A percentile compares a stretch with the other conserved stretches of the same genome.
Conservation (phyloP, 345 rosid species). For the Psidium guajava region DNA sequence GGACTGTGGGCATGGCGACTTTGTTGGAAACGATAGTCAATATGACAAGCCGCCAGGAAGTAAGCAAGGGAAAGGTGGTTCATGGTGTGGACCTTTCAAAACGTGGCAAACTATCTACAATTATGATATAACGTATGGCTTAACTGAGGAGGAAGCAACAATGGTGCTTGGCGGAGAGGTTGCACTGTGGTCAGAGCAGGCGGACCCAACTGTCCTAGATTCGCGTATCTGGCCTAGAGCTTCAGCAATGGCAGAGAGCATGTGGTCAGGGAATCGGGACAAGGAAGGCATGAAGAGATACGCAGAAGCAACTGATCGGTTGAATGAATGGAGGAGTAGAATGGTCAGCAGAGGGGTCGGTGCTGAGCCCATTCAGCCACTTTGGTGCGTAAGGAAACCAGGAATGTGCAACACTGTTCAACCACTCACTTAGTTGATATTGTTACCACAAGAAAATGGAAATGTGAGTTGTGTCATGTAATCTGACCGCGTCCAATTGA, state of each 20-base stretch:
- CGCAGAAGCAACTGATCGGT: conserved; percentile 59
- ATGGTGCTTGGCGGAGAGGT: conserved; percentile 87
- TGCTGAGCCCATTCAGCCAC: conserved; percentile 88
- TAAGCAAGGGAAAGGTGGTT: conserved; percentile 25
- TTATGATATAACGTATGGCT: conserved; percentile 62
- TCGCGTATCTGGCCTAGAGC: conserved; percentile 72
- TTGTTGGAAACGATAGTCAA: conserved; percentile 61
- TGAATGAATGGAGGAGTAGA: conserved; percentile 79
- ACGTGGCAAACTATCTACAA: conserved; percentile 87
- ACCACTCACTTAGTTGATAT: not conserved
- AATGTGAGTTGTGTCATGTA: not conserved
- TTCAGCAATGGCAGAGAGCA: conserved; percentile 68
- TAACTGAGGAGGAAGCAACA: conserved; percentile 52
- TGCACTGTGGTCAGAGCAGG: conserved; percentile 93
- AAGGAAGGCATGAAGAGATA: conserved; percentile 52
- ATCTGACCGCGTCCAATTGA: not conserved
- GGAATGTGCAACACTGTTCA: conserved; percentile 60
- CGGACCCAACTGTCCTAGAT: conserved; percentile 59
- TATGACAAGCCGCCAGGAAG: conserved; percentile 29
- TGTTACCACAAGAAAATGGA: not conserved
- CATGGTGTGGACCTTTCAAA: conserved; percentile 87
- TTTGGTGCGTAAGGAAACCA: conserved; percentile 70
- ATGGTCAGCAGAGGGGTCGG: conserved; percentile 69
- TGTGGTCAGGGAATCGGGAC: conserved; percentile 82
- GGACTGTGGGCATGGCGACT: conserved; percentile 78